Conservation (phyloP, 2,329 filamentous ascomycete species). For the Penicillium sp. region DNA sequence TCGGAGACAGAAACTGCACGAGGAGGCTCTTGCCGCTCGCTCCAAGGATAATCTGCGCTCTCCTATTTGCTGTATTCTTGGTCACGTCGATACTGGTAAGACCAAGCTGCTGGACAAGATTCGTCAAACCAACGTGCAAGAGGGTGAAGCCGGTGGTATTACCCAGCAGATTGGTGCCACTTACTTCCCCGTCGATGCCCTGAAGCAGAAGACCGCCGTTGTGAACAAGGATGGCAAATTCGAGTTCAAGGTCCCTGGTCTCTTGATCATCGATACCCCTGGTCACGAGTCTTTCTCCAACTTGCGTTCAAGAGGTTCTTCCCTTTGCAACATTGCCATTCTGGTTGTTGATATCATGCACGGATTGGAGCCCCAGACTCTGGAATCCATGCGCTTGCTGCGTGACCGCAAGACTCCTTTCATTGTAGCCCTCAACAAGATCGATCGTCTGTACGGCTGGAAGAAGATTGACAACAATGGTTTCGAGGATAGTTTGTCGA, state of each 20-base stretch:
- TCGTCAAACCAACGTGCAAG: conserved; percentile 96
- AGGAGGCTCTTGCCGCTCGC: conserved; percentile 84
- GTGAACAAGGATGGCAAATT: conserved; percentile 89
- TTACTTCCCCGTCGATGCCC: conserved; percentile 94
- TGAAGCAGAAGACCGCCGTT: conserved; percentile 87
- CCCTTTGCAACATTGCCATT: conserved; percentile 98
- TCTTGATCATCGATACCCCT: conserved; percentile 95
- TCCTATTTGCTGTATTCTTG: conserved; percentile 98
- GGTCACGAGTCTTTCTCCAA: conserved; percentile 99
- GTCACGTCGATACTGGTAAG: conserved; percentile 99
- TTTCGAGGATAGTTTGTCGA: conserved; percentile 84
- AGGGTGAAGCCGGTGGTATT: conserved; percentile 98
- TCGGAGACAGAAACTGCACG: conserved; percentile 82
- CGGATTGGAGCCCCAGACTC: conserved; percentile 92
- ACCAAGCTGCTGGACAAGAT: conserved; percentile 99
- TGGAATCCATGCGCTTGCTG: conserved; percentile 94
- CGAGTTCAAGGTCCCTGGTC: conserved; percentile 95
- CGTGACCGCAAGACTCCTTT: conserved; percentile 94
- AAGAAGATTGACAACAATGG: conserved; percentile 99
- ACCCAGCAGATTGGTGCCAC: conserved; percentile 99
- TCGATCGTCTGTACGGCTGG: conserved; percentile 98
- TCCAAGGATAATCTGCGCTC: conserved; percentile 94
- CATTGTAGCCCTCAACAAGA: conserved; percentile 99
- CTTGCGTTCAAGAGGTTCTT: conserved; percentile 91
- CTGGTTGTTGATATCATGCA: conserved; percentile 99